phyloP scores from a whole-genome alignment of 352 stramenopile species.

The Halophytophthora batemanensis region DNA sequence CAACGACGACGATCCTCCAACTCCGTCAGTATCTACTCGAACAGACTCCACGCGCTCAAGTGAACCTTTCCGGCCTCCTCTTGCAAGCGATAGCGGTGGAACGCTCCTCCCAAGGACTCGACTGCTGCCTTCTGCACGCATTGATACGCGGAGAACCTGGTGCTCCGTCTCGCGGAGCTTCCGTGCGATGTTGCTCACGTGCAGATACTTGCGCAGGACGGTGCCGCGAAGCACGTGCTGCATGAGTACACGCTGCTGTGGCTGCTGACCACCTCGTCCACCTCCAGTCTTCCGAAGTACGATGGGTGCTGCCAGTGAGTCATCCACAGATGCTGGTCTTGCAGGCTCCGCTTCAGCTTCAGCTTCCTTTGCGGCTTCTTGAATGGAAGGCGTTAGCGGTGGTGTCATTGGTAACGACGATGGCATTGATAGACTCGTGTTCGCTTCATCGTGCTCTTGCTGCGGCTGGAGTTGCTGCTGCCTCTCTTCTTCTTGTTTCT shows the following conservation, averaged over 20 bases:
- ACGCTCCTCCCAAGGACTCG: conserved; percentile 9
- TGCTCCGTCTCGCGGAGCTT: conserved; percentile 67
- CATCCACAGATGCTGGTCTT: conserved; percentile 11
- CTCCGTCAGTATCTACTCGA: conserved; percentile 1
- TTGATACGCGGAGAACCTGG: conserved; percentile 34
- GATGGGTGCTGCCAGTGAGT: conserved; percentile 28
- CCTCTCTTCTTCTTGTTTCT: conserved; percentile 2
- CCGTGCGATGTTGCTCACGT: conserved; percentile 57
- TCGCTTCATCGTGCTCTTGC: conserved; percentile 2
- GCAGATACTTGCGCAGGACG: conserved; percentile 65
- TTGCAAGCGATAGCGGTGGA: not conserved
- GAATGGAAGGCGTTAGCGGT: not conserved
- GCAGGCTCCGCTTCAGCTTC: conserved; percentile 2
- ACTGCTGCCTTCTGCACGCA: conserved; percentile 8
- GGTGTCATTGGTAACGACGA: not conserved
- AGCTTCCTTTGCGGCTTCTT: conserved; percentile 1
- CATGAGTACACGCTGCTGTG: conserved; percentile 43
- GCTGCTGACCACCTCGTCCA: conserved; percentile 9
- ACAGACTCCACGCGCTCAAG: conserved; percentile 14
- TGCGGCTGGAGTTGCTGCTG: too few species aligned
- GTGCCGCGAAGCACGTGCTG: conserved; percentile 59
- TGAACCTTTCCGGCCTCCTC: conserved; percentile 13
- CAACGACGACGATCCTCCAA: conserved; percentile 16
- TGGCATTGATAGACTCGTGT: too few species aligned
- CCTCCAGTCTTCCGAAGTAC: conserved; percentile 27